phyloP scores from a whole-genome alignment of 2,329 filamentous ascomycete genomes.

The Diplodia seriata region DNA sequence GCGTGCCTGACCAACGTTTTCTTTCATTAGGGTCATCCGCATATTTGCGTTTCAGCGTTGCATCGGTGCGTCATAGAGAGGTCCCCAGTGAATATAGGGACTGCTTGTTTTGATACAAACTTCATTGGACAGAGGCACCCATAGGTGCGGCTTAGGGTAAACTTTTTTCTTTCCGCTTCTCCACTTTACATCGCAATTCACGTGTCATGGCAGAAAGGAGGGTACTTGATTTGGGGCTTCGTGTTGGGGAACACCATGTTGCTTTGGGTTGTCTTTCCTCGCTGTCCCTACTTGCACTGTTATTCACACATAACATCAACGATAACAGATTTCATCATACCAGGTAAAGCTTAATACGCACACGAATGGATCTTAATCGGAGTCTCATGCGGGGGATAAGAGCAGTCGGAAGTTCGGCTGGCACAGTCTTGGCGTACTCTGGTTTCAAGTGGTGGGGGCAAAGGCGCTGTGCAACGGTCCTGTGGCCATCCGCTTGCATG shows the following conservation, averaged over 20 bases:
- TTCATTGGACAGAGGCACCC: constrained; percentile 19
- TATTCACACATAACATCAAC: neutral
- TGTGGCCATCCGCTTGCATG: neutral
- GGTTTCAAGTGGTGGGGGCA: constrained; percentile 19
- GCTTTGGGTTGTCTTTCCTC: neutral
- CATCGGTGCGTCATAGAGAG: constrained; percentile 32
- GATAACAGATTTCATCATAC: neutral
- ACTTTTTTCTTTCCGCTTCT: constrained; percentile 13
- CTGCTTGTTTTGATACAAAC: constrained; percentile 15
- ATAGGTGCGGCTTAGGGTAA: neutral
- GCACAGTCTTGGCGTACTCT: neutral
- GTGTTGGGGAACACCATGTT: neutral
- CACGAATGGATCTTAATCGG: neutral
- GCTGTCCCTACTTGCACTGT: constrained; percentile 6
- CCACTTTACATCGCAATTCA: constrained; percentile 6
- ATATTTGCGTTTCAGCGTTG: constrained; percentile 31
- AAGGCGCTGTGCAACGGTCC: constrained; percentile 2
- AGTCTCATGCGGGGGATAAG: neutral
- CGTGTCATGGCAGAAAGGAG: constrained; percentile 22
- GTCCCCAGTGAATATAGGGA: constrained; percentile 11
- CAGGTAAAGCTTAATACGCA: constrained; percentile 29
- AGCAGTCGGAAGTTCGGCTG: neutral
- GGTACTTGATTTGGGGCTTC: neutral
- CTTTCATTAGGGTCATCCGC: constrained; percentile 15
- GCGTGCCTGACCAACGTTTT: constrained; percentile 19